Percentiles rank a stretch among this genome's conserved stretches.
Evolutionary conservation across 2,329 filamentous ascomycete species (phyloP).

Genomic region (Colletotrichum lentis): DNA sequence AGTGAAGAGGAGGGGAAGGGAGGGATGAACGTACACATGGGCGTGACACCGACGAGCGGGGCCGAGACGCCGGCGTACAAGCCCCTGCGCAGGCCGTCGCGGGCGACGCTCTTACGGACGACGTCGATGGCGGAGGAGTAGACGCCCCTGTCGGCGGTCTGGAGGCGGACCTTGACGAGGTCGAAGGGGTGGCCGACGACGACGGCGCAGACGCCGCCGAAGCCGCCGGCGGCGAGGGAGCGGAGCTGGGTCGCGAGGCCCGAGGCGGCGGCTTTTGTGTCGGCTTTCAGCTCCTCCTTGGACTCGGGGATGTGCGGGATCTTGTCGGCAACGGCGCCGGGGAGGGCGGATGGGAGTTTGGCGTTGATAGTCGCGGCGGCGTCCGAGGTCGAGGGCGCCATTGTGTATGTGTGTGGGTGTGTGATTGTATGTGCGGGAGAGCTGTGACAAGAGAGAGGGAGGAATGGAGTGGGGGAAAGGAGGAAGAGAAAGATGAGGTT

Average conservation of each 20-base stretch:
- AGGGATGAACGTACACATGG: slow-evolving; percentile 82
- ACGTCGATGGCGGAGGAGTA: slow-evolving; percentile 93
- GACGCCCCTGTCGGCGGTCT: slow-evolving; percentile 93
- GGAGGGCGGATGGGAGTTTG: slow-evolving; percentile 40
- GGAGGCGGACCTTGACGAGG: slow-evolving; percentile 94
- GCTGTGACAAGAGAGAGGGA: background rate
- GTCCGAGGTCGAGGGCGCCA: slow-evolving; percentile 41
- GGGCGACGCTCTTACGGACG: slow-evolving; percentile 84
- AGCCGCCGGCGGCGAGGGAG: slow-evolving; percentile 87
- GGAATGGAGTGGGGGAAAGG: background rate
- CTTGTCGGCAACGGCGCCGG: slow-evolving; percentile 49
- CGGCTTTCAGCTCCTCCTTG: slow-evolving; percentile 54
- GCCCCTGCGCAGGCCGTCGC: slow-evolving; percentile 81
- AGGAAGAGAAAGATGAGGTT: background rate
- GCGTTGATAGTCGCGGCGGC: slow-evolving; percentile 37
- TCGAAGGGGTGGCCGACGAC: slow-evolving; percentile 97
- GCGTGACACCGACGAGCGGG: slow-evolving; percentile 92
- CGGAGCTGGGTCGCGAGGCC: slow-evolving; percentile 66
- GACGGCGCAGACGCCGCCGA: slow-evolving; percentile 93
- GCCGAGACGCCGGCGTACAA: slow-evolving; percentile 97
- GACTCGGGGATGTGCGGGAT: slow-evolving; percentile 56
- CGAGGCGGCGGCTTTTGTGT: slow-evolving; percentile 51
- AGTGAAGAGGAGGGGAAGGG: background rate
- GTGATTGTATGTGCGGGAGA: background rate
- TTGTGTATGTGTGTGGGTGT: slow-evolving; percentile 11